Evolutionary conservation across 805 yeast genomes (phyloP), one percentile per base, ranked within the genome.

Genomic region (Clavispora fructus): DNA sequence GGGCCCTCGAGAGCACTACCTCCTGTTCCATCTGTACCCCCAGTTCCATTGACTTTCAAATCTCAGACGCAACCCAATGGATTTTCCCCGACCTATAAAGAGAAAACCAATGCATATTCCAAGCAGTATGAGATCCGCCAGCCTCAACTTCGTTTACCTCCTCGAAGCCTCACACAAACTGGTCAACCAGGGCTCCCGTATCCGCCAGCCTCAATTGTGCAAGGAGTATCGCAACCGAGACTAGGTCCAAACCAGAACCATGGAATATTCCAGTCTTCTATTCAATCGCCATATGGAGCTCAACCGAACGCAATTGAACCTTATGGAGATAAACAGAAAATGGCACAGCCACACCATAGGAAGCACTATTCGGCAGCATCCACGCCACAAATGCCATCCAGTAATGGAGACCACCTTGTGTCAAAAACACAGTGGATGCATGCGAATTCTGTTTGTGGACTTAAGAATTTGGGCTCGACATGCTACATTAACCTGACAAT

Each of bases 401-500:
- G 13, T 16, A 28, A 23, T 16, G 14, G 10, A 7, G 10, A 28
- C 13, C 1, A 16, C 12, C 41, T 25, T 11, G 13, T n/a, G 10
- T 39, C 41, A 3, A 56, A 55, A 42, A 19, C 46, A 16, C 46
- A 50, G 32, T 53, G 48, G 44, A 62, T 51, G 71, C 74, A 73
- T 13, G 65, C 77, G 9, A 60, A 72, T 42, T 69, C 78, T 1
- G 70, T 82, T 13, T 81, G 86, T 44, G 87, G 91, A 0, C 62
- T 86, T 43, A 67, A 77, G 49, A 86, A 86, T 57, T 68, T 78
- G 63, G 89, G 90, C 0, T 82, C 83, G 37, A 83, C 91, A 0
- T 86, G 95, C 56, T 86, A 86, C 58, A 80, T 86, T 47, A 86
- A 86, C 57, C 78, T 85, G 58, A 81, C 86, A 69, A 59, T 86